Base-by-base conservation (phyloP, 768 basidiomycete species). In the Mycena epipterygia region DNA sequence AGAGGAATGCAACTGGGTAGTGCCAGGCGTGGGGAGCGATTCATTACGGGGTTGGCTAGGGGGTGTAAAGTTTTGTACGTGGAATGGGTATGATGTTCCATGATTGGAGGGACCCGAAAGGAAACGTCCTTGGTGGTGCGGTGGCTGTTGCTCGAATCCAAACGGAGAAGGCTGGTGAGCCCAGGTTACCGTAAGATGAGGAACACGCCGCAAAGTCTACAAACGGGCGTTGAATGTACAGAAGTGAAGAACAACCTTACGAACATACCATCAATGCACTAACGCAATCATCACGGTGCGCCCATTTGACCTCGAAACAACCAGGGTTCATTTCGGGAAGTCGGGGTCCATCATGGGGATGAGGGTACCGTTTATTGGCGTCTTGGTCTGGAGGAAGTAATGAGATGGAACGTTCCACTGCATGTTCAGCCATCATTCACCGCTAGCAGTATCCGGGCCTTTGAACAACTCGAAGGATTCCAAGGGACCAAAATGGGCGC, bases 261-360 rank as follows among this genome's bases (percentile, higher is more conserved):
- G 29, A 21, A 78, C 83, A 64, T 77, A 93, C 94, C 87, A 89
- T 88, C 53, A 93, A 83, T 27, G 94, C 94, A 69, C 83, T 88
- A 46, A 94, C 86, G 68, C 91, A 92, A 73, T 95, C 90, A 68
- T 93, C 91, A 48, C 94, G 86, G 77, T 93, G 89, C 30, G 86
- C 83, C 92, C 92, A 95, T 76, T 95, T 95, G 44, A 94, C 85
- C 75, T 92, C 92, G 89, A 92, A 95, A 67, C 91, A 90, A 6
- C 84, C 79, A 1, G 74, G 70, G 60, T 90, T 88, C 93, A 93
- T 94, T 14, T 75, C 74, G 7, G 84, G 48, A 37, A 84, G 84
- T 46, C 90, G 89, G 30, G 86, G 85, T 4, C 82, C 84, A 74
- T 90, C 80, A 73, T 95, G 93, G 5, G 91, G 90, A 46, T 73